Evolutionary conservation across 768 basidiomycete species (phyloP).

Genomic region (Lentinula sp.): DNA sequence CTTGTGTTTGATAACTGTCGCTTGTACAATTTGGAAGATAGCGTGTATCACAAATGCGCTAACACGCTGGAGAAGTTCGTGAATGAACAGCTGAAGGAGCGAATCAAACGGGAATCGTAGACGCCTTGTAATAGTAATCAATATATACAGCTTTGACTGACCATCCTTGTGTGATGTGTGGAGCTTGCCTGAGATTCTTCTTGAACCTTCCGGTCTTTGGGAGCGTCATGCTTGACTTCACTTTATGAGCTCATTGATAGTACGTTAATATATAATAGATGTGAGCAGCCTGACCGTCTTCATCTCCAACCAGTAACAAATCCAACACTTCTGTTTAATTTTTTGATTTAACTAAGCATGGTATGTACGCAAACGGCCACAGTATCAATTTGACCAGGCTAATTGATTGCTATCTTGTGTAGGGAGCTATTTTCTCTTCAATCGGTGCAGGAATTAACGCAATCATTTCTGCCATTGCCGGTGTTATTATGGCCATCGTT

Average conservation of each 20-base stretch:
- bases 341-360: background rate
- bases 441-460: slow-evolving; percentile 56
- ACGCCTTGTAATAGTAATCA: background rate
- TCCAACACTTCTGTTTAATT: background rate
- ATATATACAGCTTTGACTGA: slow-evolving; percentile 1
- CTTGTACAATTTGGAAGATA: slow-evolving; percentile 76
- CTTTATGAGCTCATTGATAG: background rate
- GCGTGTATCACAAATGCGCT: slow-evolving; percentile 80
- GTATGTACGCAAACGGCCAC: background rate
- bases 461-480: slow-evolving; percentile 55
- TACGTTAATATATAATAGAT: background rate
- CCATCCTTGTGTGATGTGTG: background rate
- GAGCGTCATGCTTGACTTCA: background rate
- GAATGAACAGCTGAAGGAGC: slow-evolving; percentile 41
- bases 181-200: background rate
- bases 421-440: slow-evolving; percentile 62
- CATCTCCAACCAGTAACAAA: background rate
- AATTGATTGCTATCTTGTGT: background rate
- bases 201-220: background rate
- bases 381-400: background rate
- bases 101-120: slow-evolving; percentile 18
- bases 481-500: slow-evolving; percentile 55
- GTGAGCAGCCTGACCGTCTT: background rate
- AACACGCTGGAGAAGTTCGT: slow-evolving; percentile 77
- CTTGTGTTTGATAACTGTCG: slow-evolving; percentile 89